phyloP scores from a whole-genome alignment of 306 rosid genomes.

The Fagus crenata region DNA sequence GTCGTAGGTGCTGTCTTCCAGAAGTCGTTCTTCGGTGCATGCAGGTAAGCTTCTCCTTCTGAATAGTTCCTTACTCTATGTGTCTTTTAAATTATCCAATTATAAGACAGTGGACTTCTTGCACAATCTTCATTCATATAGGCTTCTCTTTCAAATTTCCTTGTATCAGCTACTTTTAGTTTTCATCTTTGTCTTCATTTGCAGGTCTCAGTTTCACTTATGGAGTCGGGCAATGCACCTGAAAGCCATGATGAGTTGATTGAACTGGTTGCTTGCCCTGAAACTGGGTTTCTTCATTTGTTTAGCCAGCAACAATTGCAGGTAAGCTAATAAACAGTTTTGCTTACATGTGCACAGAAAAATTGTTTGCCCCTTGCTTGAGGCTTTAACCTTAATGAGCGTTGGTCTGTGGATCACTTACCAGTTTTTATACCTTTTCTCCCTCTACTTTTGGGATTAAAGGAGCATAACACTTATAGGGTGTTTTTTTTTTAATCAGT shows the following conservation, averaged over 20 bases:
- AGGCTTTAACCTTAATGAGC: conserved; percentile 14
- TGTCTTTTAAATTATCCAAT: background rate
- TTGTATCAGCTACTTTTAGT: conserved; percentile 16
- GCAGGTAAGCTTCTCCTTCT: conserved; percentile 61
- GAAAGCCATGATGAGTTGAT: conserved; percentile 73
- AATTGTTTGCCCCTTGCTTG: conserved; percentile 6
- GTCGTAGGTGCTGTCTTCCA: conserved; percentile 92
- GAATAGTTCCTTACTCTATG: background rate
- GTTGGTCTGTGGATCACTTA: background rate
- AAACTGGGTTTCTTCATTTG: conserved; percentile 65
- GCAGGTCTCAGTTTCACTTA: conserved; percentile 81
- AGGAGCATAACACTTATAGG: background rate
- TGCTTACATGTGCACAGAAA: conserved; percentile 16
- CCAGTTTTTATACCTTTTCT: conserved; percentile 12
- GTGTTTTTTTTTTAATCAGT: background rate
- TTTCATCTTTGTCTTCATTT: conserved; percentile 20
- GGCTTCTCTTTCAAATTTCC: background rate
- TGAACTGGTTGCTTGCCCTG: conserved; percentile 72
- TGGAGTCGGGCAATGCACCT: conserved; percentile 62
- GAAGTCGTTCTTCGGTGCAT: conserved; percentile 89
- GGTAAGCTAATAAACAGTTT: conserved; percentile 41
- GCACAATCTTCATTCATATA: background rate
- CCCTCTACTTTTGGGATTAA: background rate
- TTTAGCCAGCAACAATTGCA: conserved; percentile 95
- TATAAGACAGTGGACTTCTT: background rate